Conservation (phyloP, 2,329 filamentous ascomycete genomes). For the Cladophialophora bantiana region DNA sequence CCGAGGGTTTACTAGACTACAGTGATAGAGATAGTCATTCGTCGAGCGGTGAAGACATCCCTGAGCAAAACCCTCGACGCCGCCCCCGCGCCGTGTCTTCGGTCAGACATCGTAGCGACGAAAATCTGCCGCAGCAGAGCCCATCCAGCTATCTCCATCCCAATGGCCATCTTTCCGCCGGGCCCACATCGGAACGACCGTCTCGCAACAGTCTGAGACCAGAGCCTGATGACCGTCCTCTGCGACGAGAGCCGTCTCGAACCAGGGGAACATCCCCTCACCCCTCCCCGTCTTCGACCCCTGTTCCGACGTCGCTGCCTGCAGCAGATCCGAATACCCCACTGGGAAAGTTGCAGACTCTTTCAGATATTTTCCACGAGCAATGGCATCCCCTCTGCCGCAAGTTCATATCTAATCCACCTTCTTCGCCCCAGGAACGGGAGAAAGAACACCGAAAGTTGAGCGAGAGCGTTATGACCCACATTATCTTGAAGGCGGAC, state of each 20-base stretch:
- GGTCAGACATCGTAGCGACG: conserved; percentile 35
- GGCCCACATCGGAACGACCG: conserved; percentile 27
- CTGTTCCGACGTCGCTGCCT: conserved; percentile 32
- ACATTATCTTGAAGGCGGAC: conserved; percentile 65
- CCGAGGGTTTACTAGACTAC: conserved; percentile 43
- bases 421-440: conserved; percentile 49
- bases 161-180: conserved; percentile 33
- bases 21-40: conserved; percentile 36
- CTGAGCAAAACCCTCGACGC: conserved; percentile 30
- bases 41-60: conserved; percentile 36
- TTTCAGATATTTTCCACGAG: conserved; percentile 48
- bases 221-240: conserved; percentile 31
- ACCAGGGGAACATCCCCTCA: conserved; percentile 28
- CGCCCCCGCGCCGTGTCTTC: conserved; percentile 36
- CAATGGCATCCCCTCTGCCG: conserved; percentile 50
- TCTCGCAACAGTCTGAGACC: conserved; percentile 29
- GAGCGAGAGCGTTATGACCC: conserved; percentile 52
- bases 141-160: conserved; percentile 28
- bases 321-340: conserved; percentile 48
- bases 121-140: conserved; percentile 27
- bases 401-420: conserved; percentile 49
- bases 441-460: conserved; percentile 54
- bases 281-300: conserved; percentile 25
- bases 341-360: conserved; percentile 49
- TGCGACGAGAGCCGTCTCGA: conserved; percentile 34